A percentile compares a stretch with the other conserved stretches of the same genome.
Evolutionary conservation across 129 eudicot species (phyloP).

Genomic region (Chrysanthemum seticuspe): DNA sequence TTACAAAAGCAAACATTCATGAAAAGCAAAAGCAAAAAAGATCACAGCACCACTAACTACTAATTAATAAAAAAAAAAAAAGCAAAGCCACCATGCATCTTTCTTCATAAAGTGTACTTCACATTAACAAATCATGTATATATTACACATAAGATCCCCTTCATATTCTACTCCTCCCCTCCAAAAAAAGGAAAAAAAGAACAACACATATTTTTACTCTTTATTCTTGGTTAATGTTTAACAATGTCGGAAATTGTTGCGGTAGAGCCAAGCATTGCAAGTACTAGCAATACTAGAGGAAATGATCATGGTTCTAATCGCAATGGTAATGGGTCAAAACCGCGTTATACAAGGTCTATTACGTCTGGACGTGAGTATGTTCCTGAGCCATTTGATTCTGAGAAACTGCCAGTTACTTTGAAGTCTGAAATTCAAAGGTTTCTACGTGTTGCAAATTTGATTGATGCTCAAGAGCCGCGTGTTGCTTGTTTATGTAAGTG

Average conservation of each 20-base stretch:
- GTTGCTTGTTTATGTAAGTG: slow-evolving; percentile 88
- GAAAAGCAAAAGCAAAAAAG: slow-evolving; percentile 34
- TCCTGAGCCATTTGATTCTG: slow-evolving; percentile 91
- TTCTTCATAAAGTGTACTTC: slow-evolving; percentile 33
- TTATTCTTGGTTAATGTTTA: slow-evolving; percentile 22
- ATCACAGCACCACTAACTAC: slow-evolving; percentile 34
- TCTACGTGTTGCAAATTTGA: slow-evolving; percentile 88
- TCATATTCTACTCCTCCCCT: slow-evolving; percentile 15
- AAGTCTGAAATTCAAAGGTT: slow-evolving; percentile 83
- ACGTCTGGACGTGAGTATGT: slow-evolving; percentile 56
- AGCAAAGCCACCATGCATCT: slow-evolving; percentile 36
- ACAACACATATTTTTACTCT: slow-evolving; percentile 16
- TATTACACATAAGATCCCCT: slow-evolving; percentile 44
- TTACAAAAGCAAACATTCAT: slow-evolving; percentile 24
- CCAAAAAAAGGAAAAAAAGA: too few relatives aligned
- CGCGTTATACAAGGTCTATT: slow-evolving; percentile 44
- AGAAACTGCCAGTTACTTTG: slow-evolving; percentile 84
- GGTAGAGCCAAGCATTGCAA: slow-evolving; percentile 57
- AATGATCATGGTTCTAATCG: slow-evolving; percentile 26
- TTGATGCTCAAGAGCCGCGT: slow-evolving; percentile 81
- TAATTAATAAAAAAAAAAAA: slow-evolving; percentile 35
- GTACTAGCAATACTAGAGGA: slow-evolving; percentile 27
- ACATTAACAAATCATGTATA: slow-evolving; percentile 39
- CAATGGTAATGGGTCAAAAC: slow-evolving; percentile 22
- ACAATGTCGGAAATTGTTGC: slow-evolving; percentile 74